Evolutionary conservation across 1,139 yeast genomes (phyloP).

Genomic region (Debaryomycetaceae sp.): DNA sequence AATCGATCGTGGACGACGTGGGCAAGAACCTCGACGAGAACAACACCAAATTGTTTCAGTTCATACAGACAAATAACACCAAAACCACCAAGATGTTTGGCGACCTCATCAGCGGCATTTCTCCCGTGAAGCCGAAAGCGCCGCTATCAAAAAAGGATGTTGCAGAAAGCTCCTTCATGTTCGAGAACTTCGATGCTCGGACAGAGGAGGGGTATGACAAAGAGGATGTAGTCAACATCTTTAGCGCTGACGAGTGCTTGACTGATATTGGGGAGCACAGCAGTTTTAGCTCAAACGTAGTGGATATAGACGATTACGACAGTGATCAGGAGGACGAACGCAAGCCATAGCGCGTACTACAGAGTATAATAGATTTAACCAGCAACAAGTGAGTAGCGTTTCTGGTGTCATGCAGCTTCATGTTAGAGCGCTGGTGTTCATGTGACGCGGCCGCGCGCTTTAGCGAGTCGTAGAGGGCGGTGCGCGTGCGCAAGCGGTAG

Average conservation of each 20-base stretch:
- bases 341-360: no score
- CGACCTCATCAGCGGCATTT: conserved; percentile 14
- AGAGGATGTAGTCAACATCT: background rate
- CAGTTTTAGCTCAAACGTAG: conserved; percentile 4
- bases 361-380: no score
- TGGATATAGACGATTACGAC: conserved; percentile 26
- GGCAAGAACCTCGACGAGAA: conserved; percentile 13
- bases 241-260: background rate
- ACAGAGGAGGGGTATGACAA: conserved; percentile 4
- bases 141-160: conserved; percentile 9
- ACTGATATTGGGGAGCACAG: no score
- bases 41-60: conserved; percentile 5
- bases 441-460: no score
- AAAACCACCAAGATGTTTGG: conserved; percentile 21
- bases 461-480: no score
- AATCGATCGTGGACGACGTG: conserved; percentile 14
- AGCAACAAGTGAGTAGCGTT: no score
- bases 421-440: no score
- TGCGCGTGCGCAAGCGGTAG: no score
- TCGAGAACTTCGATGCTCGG: conserved; percentile 19
- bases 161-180: conserved; percentile 23
- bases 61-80: conserved; percentile 12
- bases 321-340: conserved; percentile 15
- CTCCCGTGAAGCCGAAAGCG: conserved; percentile 13
- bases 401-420: no score